Conservation (phyloP, 202 grass and related monocot species). For the Schoenoplectus triqueter region DNA sequence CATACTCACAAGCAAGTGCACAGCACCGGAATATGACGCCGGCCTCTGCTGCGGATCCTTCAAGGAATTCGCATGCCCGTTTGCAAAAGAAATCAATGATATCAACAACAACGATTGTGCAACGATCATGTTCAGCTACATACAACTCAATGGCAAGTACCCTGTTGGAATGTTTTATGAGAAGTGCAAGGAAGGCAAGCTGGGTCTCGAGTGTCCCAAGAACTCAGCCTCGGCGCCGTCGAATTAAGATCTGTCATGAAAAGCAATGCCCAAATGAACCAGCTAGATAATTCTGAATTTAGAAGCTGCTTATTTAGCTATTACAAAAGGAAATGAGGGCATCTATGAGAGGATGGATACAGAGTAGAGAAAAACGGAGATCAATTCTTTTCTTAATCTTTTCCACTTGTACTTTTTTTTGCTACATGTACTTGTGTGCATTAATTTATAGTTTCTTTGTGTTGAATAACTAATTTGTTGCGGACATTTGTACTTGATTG, state of each 20-base stretch:
- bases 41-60: slow-evolving; percentile 61
- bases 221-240: neutral
- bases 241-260: neutral
- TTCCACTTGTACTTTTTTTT: no score
- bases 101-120: slow-evolving; percentile 56
- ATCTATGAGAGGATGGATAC: neutral
- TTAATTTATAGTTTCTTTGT: no score
- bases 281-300: slow-evolving; percentile 22
- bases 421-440: no score
- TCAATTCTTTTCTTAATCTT: neutral
- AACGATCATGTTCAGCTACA: slow-evolving; percentile 72
- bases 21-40: slow-evolving; percentile 58
- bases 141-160: slow-evolving; percentile 66
- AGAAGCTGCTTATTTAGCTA: slow-evolving; percentile 8
- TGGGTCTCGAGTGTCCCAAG: slow-evolving; percentile 60
- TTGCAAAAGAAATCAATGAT: slow-evolving; percentile 53
- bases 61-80: slow-evolving; percentile 84
- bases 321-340: slow-evolving; percentile 7
- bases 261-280: neutral
- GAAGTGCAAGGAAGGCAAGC: slow-evolving; percentile 66
- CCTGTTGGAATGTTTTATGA: slow-evolving; percentile 67
- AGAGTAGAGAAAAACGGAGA: neutral
- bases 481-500: no score
- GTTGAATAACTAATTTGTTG: no score
- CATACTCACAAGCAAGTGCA: slow-evolving; percentile 71